Evolutionary conservation across 768 basidiomycete genomes (phyloP).

Genomic region (Chalciporus chontae): DNA sequence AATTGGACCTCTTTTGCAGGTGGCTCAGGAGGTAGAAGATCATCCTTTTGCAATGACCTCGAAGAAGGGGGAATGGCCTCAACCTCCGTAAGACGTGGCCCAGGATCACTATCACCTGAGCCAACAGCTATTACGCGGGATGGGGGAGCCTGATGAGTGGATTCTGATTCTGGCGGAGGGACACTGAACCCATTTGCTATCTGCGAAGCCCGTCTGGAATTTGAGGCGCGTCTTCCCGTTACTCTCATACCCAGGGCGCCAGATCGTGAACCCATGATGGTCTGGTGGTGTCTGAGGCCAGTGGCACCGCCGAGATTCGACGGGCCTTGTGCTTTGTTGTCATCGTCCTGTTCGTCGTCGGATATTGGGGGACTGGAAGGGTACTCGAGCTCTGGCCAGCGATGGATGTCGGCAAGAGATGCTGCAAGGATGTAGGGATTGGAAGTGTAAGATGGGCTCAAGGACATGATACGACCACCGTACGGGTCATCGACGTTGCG

Average conservation of each 20-base stretch:
- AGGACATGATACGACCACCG: conserved; percentile 73
- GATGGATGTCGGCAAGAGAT: conserved; percentile 69
- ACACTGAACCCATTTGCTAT: conserved; percentile 2
- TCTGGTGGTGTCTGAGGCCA: conserved; percentile 78
- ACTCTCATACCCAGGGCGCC: conserved; percentile 80
- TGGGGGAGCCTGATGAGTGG: conserved; percentile 3
- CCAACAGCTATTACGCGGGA: conserved; percentile 11
- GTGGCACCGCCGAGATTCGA: conserved; percentile 47
- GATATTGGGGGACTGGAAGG: conserved; percentile 71
- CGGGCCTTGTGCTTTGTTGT: conserved; percentile 21
- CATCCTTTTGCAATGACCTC: conserved; percentile 11
- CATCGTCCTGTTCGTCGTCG: conserved; percentile 60
- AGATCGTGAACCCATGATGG: conserved; percentile 74
- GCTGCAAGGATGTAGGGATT: conserved; percentile 84
- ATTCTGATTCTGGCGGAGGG: conserved; percentile 9
- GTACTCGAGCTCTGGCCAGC: conserved; percentile 81
- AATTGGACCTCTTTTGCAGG: conserved; percentile 56
- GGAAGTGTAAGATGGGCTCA: conserved; percentile 70
- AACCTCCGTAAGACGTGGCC: conserved; percentile 8
- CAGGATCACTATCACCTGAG: conserved; percentile 10
- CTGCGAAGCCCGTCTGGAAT: conserved; percentile 46
- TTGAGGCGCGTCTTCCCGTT: conserved; percentile 54
- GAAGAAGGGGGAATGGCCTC: neutral
- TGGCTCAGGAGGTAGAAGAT: conserved; percentile 26
- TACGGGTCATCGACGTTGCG: conserved; percentile 87